Conservation (phyloP, 495 filamentous ascomycete genomes). For the Xylaria cubensis region DNA sequence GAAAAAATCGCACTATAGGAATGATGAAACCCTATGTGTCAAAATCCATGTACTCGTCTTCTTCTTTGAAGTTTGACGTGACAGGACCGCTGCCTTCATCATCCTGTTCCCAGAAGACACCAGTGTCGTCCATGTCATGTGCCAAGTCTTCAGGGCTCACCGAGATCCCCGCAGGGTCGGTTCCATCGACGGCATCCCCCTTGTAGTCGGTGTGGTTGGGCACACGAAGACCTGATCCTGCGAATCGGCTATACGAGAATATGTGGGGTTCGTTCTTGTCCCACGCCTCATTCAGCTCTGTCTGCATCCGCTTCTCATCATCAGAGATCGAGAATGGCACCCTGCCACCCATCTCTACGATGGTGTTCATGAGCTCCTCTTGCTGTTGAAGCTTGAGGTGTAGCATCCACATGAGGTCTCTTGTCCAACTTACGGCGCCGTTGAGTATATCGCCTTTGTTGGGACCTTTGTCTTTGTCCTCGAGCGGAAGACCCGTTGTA, state of each 20-base stretch:
- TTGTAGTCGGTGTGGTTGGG: conserved; percentile 92
- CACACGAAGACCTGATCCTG: conserved; percentile 85
- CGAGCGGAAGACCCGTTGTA: conserved; percentile 85
- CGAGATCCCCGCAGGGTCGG: conserved; percentile 49
- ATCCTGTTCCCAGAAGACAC: conserved; percentile 75
- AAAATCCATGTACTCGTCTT: conserved; percentile 88
- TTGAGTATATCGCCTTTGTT: conserved; percentile 99
- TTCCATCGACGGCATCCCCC: conserved; percentile 70
- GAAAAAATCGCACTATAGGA: background rate
- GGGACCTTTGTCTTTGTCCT: conserved; percentile 98
- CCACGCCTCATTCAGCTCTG: conserved; percentile 84
- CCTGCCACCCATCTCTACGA: conserved; percentile 71
- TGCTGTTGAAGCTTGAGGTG: conserved; percentile 87
- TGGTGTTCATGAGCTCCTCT: conserved; percentile 76
- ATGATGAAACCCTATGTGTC: conserved; percentile 29
- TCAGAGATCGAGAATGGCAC: conserved; percentile 87
- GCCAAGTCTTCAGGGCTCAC: conserved; percentile 71
- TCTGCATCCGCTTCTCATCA: conserved; percentile 93
- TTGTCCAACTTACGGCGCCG: conserved; percentile 94
- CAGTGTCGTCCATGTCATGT: conserved; percentile 59
- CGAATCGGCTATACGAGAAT: conserved; percentile 84
- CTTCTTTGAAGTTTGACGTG: conserved; percentile 80
- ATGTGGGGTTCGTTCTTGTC: conserved; percentile 71
- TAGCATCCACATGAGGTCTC: conserved; percentile 96
- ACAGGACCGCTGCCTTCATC: conserved; percentile 63